Evolutionary conservation across 805 yeast species (phyloP).

Genomic region (Wickerhamiella alocasiicola): DNA sequence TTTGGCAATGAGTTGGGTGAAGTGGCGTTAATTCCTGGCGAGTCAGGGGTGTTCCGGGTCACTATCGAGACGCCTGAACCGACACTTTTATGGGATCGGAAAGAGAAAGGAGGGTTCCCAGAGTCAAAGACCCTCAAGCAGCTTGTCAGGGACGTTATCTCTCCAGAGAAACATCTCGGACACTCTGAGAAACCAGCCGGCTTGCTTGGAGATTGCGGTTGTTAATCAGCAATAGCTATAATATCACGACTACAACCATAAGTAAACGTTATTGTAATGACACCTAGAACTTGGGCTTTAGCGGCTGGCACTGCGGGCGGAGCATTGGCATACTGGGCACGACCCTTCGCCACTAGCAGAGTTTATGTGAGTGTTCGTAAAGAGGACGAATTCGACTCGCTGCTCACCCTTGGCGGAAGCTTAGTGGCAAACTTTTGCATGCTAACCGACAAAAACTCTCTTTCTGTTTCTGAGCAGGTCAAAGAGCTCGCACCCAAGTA

Average conservation of each 20-base stretch:
- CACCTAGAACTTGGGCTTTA: constrained; percentile 15
- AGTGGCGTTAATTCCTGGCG: constrained; percentile 37
- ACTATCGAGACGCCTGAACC: constrained; percentile 33
- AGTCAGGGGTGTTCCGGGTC: constrained; percentile 49
- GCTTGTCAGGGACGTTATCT: constrained; percentile 45
- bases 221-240: neutral
- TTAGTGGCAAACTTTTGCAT: constrained; percentile 59
- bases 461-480: constrained; percentile 49
- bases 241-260: neutral
- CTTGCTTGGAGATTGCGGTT: constrained; percentile 5
- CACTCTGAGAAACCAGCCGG: constrained; percentile 40
- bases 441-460: constrained; percentile 49
- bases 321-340: constrained; percentile 5
- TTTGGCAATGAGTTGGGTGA: constrained; percentile 49
- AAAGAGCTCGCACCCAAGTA: constrained; percentile 38
- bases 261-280: constrained; percentile 1
- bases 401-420: constrained; percentile 42
- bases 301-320: constrained; percentile 10
- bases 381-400: constrained; percentile 46
- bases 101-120: constrained; percentile 61
- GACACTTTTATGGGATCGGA: constrained; percentile 46
- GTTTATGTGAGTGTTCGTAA: constrained; percentile 43
- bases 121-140: constrained; percentile 71
- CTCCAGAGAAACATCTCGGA: constrained; percentile 44
- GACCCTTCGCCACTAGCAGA: constrained; percentile 26